Base-by-base conservation (phyloP, 148 eudicot species). In the Nepenthes gracilis region DNA sequence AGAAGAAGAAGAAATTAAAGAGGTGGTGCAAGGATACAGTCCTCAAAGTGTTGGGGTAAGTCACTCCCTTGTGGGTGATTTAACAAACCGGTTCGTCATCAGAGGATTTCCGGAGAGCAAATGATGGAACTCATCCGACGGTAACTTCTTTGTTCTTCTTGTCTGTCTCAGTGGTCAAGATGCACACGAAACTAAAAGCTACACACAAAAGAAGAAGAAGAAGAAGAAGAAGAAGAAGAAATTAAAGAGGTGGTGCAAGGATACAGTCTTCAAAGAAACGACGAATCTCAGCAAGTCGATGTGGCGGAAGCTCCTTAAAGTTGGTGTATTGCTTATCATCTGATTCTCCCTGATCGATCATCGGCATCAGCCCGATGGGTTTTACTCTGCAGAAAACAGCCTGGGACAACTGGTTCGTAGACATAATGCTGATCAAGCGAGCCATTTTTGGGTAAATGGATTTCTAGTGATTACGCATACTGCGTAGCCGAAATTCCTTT, bases 61-160 rank as follows among this genome's bases (percentile, higher is more conserved):
- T n/a, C n/a, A n/a, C n/a, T n/a, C n/a, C n/a, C n/a, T n/a, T n/a
- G n/a, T n/a, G n/a, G n/a, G n/a, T n/a, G n/a, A n/a, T n/a, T n/a
- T n/a, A n/a, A n/a, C n/a, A n/a, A n/a, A n/a, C n/a, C n/a, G n/a
- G n/a, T n/a, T n/a, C n/a, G n/a, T n/a, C n/a, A n/a, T n/a, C n/a
- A n/a, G n/a, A n/a, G n/a, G n/a, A n/a, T n/a, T n/a, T n/a, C n/a
- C n/a, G n/a, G n/a, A n/a, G n/a, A n/a, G n/a, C n/a, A n/a, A n/a
- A n/a, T n/a, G n/a, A n/a, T n/a, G n/a, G n/a, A n/a, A n/a, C n/a
- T n/a, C n/a, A n/a, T n/a, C n/a, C n/a, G 43, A 81, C 82, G 33
- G 78, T 77, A n/a, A 81, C 85, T 61, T 79, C 81, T 43, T 76
- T 79, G 84, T 79, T 76, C n/a, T 82, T 82, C 77, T 82, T 82